Evolutionary conservation across 805 yeast species (phyloP), one percentile per base, ranked within the genome.

Genomic region (Saccharomycopsis fibuligera): DNA sequence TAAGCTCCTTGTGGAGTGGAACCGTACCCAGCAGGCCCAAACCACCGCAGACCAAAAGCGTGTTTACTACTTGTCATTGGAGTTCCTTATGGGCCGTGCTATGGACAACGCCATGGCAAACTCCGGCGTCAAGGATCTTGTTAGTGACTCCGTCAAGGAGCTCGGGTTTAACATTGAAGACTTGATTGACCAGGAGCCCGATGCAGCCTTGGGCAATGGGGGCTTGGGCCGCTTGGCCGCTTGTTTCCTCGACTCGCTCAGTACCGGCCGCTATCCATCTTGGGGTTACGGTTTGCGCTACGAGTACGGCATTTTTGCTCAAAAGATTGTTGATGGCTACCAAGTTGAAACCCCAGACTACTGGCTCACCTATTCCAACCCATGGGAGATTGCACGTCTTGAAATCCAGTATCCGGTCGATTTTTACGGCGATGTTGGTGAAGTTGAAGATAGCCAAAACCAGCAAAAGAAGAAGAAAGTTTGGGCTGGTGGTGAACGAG

Each of bases 281-380:
- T 89, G 97, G 97, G 97, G 97, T 55, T 89, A 89, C 64, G 96
- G 97, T 52, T 70, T 89, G 57, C 83, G 95, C 63, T 89, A 89
- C 69, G 88, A 88, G 66, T 89, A 90, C 62, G 97, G 97, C 64
- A 89, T 89, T 58, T 89, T 89, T 68, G 78, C 88, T 57, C 97
- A 89, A 68, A 81, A 80, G 64, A 87, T 89, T 60, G 75, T 87
- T 57, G 86, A 90, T 61, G 97, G 96, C 9, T 86, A 86, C 68
- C 97, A 89, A 68, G 95, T 90, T 35, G 97, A 89, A 67, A 75
- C 87, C 30, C 97, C 97, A 10, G 97, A 89, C 64, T 86, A 89
- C 65, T 89, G 97, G 97, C 74, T 89, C 57, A 83, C 83, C 58
- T 83, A 76, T 63, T 79, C 88, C 55, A 86, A 88, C 60, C 96